A percentile compares a stretch with the other conserved stretches of the same genome.
phyloP scores from a whole-genome alignment of 768 basidiomycete genomes.

The Russula virescens region DNA sequence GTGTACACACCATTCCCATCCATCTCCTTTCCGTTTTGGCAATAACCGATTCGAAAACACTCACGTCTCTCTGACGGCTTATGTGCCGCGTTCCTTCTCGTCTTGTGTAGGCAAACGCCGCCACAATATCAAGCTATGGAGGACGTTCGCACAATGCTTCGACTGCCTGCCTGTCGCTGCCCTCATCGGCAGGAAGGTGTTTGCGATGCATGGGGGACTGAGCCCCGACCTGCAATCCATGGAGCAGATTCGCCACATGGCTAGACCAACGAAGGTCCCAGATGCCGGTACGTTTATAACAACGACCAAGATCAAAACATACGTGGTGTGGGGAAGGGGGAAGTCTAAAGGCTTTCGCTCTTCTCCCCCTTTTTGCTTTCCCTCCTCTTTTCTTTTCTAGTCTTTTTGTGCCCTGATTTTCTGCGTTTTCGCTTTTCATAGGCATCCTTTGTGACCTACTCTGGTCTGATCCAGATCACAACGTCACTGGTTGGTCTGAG shows the following conservation, averaged over 20 bases:
- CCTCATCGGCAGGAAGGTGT: constrained; percentile 99
- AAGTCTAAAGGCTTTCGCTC: too few relatives aligned
- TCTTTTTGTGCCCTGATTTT: not conserved
- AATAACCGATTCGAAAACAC: not conserved
- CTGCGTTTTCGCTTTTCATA: too few relatives aligned
- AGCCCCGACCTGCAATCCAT: constrained; percentile 96
- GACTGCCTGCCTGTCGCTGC: constrained; percentile 98
- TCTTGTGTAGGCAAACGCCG: constrained; percentile 99
- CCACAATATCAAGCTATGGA: constrained; percentile 99
- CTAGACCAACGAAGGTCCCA: constrained; percentile 98
- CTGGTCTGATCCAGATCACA: constrained; percentile 99
- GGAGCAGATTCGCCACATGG: constrained; percentile 98
- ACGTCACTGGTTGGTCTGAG: constrained; percentile 98
- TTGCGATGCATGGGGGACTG: constrained; percentile 97
- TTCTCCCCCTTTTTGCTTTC: too few relatives aligned
- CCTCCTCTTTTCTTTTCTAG: not conserved
- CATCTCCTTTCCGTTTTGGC: not conserved
- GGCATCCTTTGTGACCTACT: constrained; percentile 81
- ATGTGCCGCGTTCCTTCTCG: constrained; percentile 4
- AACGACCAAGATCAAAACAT: not conserved
- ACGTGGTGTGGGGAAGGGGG: not conserved
- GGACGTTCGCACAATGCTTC: constrained; percentile 99
- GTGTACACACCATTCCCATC: too few relatives aligned
- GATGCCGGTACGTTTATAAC: constrained; percentile 71
- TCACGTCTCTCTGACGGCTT: not conserved